Evolutionary conservation across 2,329 filamentous ascomycete genomes (phyloP), one percentile per base, ranked within the genome.

Genomic region (Epichloe aotearoae): DNA sequence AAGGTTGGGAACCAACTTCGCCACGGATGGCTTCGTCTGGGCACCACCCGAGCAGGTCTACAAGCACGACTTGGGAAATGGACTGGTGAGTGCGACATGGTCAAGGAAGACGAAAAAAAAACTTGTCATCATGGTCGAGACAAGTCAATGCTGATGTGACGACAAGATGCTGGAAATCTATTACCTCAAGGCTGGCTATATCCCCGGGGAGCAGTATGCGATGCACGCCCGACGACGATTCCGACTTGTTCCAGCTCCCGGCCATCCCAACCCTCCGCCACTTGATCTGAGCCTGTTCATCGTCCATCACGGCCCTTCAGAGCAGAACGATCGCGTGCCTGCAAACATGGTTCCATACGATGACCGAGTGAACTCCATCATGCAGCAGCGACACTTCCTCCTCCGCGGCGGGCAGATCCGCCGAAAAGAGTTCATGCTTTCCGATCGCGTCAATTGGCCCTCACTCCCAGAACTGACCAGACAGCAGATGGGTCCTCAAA

Each of bases 21-120:
- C 91, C 8, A 95, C 86, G 37, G 91, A 98, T 71, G 93, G 93
- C 45, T 94, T 90, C 65, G 75, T 96, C 17, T 98, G 90, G 90
- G 83, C 83, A 15, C 86, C 89, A 58, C 78, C 80, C 5, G 91
- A 98, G 69, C 76, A 83, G 49, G 79, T 80, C 42, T 91, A 83
- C 58, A 82, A 83, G 55, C 82, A 89, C 54, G 85, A 94, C 50
- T 68, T 82, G 53, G 77, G 83, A 54, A 76, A 79, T 57, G 76
- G 75, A 47, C 61, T 79, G 64, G 77, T 80, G 72, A 50, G 75
- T 47, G 46, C 39, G 19, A 26, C 19, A 37, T 5, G 23, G 5
- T 8, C 30, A 8, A 40, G 34, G 33, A 37, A 42, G 11, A 20
- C 30, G 26, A n/a, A n/a, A n/a, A n/a, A n/a, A n/a, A n/a, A n/a